Evolutionary conservation across 495 filamentous ascomycete species (phyloP), one percentile per base, ranked within the genome.

Genomic region (Xylaria cubensis): DNA sequence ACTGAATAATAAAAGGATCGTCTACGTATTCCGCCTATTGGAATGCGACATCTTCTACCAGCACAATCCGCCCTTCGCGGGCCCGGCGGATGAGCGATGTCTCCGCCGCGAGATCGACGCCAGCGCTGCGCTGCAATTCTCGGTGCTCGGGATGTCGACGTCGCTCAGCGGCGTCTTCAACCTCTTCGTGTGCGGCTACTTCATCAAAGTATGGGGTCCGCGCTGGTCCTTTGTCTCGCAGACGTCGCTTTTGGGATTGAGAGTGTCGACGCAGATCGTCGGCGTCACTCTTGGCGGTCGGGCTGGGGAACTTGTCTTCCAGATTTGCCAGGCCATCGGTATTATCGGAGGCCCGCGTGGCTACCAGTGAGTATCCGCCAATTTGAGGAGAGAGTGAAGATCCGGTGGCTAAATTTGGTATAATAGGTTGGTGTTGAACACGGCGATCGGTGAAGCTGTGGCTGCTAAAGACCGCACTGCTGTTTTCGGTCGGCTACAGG

Each of bases 11-110:
- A 72, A 21, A 55, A 88, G 84, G 41, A 81, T 90, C 36, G 84
- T 89, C 69, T 89, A 89, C 71, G 86, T 84, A 19, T 88, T 90
- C 69, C 83, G 86, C 53, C 73, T 88, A 24, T 88, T 90, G 87
- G 85, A 84, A 67, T 90, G 88, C 76, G 85, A 89, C 56, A 82
- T 84, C 62, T 90, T 86, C 77, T 90, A 89, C 77, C 51, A 41
- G 24, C 80, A 77, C 17, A 80, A 85, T 46, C 82, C 87, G 41
- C 80, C 77, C 7, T 80, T 72, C 42, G 34, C 73, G 17, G 78
- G 80, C 17, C 29, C 73, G 42, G 75, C 81, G 32, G 81, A 85
- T 59, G 55, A 70, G 41, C 83, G 85, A 15, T 90, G 88, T 71
- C 76, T 73, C 41, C 78, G 81, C 29, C 81, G 81, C 26, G 80